These are phyloP conservation scores for Solanum stenotomum DNA, from an alignment of 257 asterid species.

Conservation along the genomic window DNA sequence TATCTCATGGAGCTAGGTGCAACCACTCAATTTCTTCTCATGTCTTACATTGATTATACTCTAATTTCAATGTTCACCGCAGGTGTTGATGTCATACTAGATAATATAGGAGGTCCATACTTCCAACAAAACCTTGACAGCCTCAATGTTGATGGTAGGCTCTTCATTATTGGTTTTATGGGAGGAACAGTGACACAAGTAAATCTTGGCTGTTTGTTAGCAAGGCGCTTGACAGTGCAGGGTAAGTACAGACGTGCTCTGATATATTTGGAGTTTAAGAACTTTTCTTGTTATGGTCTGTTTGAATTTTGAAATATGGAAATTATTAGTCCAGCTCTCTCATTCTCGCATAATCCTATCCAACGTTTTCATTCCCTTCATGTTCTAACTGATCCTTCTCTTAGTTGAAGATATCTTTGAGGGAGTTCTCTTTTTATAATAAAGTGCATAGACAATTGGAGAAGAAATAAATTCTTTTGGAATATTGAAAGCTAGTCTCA, in stretches of 20 bases:
- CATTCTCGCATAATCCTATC: not conserved
- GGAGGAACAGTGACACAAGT: constrained; percentile 66
- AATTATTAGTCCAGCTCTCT: not conserved
- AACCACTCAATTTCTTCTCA: not conserved
- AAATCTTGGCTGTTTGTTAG: constrained; percentile 50
- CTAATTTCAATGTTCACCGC: not conserved
- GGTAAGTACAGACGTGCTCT: constrained; percentile 26
- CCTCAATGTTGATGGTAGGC: constrained; percentile 73
- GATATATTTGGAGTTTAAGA: not conserved
- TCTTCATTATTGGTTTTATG: constrained; percentile 84
- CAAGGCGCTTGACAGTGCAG: constrained; percentile 81
- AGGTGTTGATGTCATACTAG: constrained; percentile 94
- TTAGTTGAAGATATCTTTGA: not conserved
- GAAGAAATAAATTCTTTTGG: not conserved
- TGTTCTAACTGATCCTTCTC: not conserved
- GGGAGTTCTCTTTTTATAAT: not conserved
- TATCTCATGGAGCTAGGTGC: not conserved
- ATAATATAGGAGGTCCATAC: constrained; percentile 72
- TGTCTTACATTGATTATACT: not conserved
- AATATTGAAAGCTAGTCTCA: not conserved
- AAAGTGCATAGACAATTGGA: not conserved
- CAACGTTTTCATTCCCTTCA: not conserved
- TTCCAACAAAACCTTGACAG: constrained; percentile 64
- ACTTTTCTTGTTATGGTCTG: not conserved
- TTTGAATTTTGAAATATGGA: not conserved